A percentile compares a stretch with the other conserved stretches of the same genome.
Evolutionary conservation across 129 eudicot genomes (phyloP).

Genomic region (Gnaphalium uliginosum): DNA sequence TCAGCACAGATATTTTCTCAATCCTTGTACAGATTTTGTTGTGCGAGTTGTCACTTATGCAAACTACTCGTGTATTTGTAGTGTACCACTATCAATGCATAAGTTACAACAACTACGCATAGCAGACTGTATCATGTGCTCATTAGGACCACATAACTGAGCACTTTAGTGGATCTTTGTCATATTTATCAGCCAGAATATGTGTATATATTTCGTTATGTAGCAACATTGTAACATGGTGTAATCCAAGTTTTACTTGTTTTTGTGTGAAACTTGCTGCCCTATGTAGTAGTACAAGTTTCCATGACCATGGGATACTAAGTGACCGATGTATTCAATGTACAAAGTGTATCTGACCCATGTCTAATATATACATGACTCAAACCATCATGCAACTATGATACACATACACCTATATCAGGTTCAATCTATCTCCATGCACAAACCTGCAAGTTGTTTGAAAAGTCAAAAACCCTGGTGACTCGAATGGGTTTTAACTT

Average conservation of each 20-base stretch:
- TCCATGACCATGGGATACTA: no score
- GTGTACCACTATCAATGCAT: neutral
- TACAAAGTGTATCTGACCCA: no score
- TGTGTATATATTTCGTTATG: neutral
- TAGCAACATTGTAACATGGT: neutral
- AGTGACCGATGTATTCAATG: no score
- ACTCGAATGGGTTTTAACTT: no score
- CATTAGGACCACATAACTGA: neutral
- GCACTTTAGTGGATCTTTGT: neutral
- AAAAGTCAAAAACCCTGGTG: no score
- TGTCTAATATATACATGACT: no score
- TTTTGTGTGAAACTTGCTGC: neutral
- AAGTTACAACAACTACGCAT: neutral
- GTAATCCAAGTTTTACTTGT: neutral
- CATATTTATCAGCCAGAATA: neutral
- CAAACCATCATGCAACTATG: no score
- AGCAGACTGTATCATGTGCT: neutral
- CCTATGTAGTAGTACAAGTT: neutral
- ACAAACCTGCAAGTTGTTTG: no score
- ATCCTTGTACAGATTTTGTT: slow-evolving; percentile 10
- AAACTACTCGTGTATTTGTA: neutral
- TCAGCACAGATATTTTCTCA: neutral
- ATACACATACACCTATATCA: no score
- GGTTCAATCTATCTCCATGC: no score
- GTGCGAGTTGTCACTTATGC: slow-evolving; percentile 5